Evolutionary conservation across 2,329 filamentous ascomycete genomes (phyloP), one percentile per base, ranked within the genome.

Genomic region (Ceratocystis lukuohia): DNA sequence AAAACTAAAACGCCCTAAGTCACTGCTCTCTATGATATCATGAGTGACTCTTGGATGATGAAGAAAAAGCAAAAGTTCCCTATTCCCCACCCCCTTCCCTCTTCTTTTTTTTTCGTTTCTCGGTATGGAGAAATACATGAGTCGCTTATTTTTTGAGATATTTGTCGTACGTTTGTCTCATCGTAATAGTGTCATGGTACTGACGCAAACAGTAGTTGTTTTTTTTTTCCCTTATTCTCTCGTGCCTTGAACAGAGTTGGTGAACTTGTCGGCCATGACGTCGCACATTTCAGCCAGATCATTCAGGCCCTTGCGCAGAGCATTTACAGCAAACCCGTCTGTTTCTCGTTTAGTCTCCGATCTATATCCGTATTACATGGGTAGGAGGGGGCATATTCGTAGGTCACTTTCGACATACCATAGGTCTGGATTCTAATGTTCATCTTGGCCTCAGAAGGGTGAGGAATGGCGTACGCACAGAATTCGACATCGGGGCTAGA

Each of bases 351-450:
- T 62, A 72, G 70, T 37, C 48, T 53, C 20, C 8, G 48, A 62
- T 45, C 28, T 41, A 25, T 46, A 20, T 10, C 46, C 5, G 10
- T 10, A 10, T 17, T 44, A 3, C 7, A 59, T 7, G 28, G 28
- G 28, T 45, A 8, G 3, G 8, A 12, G 22, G 56, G 8, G 10
- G 15, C 37, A 41, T 41, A 2, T 17, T 33, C 28, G 15, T 20
- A 41, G 3, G 56, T 64, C 15, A 61, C 41, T 62, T 17, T 65
- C 33, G 57, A 76, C 85, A 74, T 79, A 96, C 93, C 89, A 73
- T 94, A 97, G 70, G 93, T 99, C 77, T 99, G 94, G 69, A 99
- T 97, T 72, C 94, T 85, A 69, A 99, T 80, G 74, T 97, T 96
- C 93, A 99, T 96, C 78, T 96, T 94, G 50, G 87, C 80, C 77